Base-by-base conservation (phyloP, 139 green algal species). In the Auxenochlorella protothecoides region DNA sequence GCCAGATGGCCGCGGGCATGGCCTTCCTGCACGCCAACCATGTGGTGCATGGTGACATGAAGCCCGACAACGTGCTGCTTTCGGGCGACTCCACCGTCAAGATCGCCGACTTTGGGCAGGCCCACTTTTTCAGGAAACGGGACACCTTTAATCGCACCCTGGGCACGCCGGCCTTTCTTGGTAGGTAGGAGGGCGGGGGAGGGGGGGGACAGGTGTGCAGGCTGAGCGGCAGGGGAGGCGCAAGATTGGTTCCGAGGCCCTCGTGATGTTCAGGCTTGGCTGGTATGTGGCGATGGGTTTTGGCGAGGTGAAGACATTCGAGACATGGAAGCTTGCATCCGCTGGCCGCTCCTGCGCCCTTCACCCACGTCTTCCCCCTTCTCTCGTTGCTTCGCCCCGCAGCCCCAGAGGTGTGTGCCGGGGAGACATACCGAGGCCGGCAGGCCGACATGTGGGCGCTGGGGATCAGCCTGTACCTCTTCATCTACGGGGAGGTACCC, bases 61-160 rank as follows among this genome's bases (percentile, higher is more conserved):
- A 96, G 80, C 89, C 91, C 0, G 90, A 97, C 73, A 97, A 97
- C 83, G 81, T 96, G 78, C 84, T 96, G 68, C 76, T 93, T 54
- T 77, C 70, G 3, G 85, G 81, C 4, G 79, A 79, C n/a, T 63
- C 60, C 11, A 73, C 81, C n/a, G 83, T 97, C 9, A 96, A 96
- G 71, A 92, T 97, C 65, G 83, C 78, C 9, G 92, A 97, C 78
- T 96, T 97, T 83, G 92, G 92, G 27, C 86, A 86, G 69, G 82
- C 81, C 75, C 79, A 68, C 61, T 72, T 84, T 44, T 70, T 83
- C 7, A 44, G 66, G 8, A 51, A 62, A 27, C 69, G 73, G 6
- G 67, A 77, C 60, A 73, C 55, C 6, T 70, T 83, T 15, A 59
- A 54, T n/a, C 70, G 73, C 55, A 83, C 78, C 52, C 68, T 79